Conservation (phyloP, 441 rosid genomes). For the Brassica balearica region DNA sequence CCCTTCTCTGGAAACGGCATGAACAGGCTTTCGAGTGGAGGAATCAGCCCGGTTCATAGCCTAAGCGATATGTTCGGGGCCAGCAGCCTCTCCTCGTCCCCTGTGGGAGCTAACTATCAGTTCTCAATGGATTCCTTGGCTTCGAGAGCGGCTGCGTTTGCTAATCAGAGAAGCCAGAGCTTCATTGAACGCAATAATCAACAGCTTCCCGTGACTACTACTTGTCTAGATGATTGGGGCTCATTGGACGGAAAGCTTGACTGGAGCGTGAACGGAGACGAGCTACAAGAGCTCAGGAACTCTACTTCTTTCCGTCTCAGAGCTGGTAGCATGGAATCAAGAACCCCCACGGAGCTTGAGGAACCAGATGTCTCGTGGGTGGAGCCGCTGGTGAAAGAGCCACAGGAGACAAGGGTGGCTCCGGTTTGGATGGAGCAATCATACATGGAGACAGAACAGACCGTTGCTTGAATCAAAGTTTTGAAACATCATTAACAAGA, state of each 20-base stretch:
- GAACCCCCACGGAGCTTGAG: constrained; percentile 29
- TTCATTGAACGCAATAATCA: constrained; percentile 68
- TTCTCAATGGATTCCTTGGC: not conserved
- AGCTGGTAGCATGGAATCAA: constrained; percentile 45
- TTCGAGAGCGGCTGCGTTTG: constrained; percentile 35
- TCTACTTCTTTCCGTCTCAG: constrained; percentile 71
- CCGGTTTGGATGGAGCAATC: constrained; percentile 84
- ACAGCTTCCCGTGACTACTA: constrained; percentile 48
- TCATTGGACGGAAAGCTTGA: constrained; percentile 83
- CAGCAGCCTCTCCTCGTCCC: not conserved
- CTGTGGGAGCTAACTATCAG: constrained; percentile 3
- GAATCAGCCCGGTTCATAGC: constrained; percentile 13
- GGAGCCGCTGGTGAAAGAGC: constrained; percentile 77
- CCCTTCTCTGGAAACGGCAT: constrained; percentile 41
- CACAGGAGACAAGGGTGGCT: constrained; percentile 45
- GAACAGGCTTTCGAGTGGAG: constrained; percentile 3
- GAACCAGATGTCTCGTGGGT: constrained; percentile 93
- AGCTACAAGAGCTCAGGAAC: constrained; percentile 73
- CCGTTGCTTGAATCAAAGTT: constrained; percentile 60
- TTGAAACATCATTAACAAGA: constrained; percentile 34
- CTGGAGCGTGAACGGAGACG: constrained; percentile 82
- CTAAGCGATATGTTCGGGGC: not conserved
- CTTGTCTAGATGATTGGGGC: constrained; percentile 70
- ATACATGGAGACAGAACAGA: constrained; percentile 81
- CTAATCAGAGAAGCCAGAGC: constrained; percentile 82